Evolutionary conservation across 2,329 filamentous ascomycete species (phyloP).

Genomic region (Penicillium crustosum): DNA sequence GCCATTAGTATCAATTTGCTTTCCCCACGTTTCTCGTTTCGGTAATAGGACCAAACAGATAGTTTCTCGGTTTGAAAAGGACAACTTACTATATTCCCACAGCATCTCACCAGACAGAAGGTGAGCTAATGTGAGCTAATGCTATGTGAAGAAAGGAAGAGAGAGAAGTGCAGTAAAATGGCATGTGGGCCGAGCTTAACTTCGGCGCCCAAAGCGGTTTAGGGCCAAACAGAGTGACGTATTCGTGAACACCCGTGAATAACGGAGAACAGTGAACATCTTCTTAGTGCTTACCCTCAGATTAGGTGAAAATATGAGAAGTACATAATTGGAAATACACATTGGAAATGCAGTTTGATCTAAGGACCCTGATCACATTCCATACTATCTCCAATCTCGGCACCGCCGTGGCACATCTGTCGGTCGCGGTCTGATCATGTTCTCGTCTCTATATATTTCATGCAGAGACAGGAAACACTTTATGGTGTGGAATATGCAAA

Average conservation of each 20-base stretch:
- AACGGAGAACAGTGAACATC: background rate
- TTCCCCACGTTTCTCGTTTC: no score
- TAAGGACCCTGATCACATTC: background rate
- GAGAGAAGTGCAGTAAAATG: slow-evolving; percentile 15
- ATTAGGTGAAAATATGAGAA: background rate
- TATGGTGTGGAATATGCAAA: background rate
- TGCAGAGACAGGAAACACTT: background rate
- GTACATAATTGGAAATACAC: background rate
- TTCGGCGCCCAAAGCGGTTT: slow-evolving; percentile 20
- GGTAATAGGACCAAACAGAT: background rate
- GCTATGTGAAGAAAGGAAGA: slow-evolving; percentile 10
- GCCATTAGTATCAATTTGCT: slow-evolving; percentile 15
- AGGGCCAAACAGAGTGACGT: slow-evolving; percentile 32
- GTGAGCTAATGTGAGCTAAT: background rate
- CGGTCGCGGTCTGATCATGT: background rate
- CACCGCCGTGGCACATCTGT: background rate
- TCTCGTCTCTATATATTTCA: background rate
- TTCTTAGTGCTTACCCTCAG: background rate
- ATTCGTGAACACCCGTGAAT: slow-evolving; percentile 15
- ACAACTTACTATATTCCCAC: background rate
- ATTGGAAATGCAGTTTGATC: background rate
- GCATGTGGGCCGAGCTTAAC: slow-evolving; percentile 29
- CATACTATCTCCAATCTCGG: background rate
- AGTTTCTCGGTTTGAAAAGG: background rate
- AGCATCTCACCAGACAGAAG: background rate